phyloP scores from a whole-genome alignment of 352 stramenopile genomes.

The Phytophthora tentaculata region DNA sequence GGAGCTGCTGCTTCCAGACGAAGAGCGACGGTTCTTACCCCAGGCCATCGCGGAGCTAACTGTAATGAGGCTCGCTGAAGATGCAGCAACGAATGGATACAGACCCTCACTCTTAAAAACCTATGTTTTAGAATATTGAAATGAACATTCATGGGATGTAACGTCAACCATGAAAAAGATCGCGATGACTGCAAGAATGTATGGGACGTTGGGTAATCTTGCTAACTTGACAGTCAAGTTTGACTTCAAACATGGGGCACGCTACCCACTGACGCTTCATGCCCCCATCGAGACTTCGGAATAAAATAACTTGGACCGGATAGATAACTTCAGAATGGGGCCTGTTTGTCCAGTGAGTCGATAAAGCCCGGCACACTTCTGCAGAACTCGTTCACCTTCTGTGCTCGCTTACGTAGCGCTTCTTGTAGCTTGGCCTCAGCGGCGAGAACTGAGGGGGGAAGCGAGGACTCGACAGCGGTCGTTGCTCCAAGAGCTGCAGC shows the following conservation, averaged over 20 bases:
- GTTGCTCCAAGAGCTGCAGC: background rate
- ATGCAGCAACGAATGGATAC: background rate
- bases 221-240: background rate
- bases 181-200: slow-evolving; percentile 20
- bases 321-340: slow-evolving; percentile 25
- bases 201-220: slow-evolving; percentile 18
- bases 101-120: slow-evolving; percentile 20
- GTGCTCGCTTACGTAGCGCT: slow-evolving; percentile 33
- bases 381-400: slow-evolving; percentile 38
- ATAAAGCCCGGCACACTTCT: slow-evolving; percentile 41
- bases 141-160: slow-evolving; percentile 15
- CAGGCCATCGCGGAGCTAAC: slow-evolving; percentile 22
- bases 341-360: slow-evolving; percentile 31
- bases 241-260: slow-evolving; percentile 8
- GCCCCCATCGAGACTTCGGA: slow-evolving; percentile 3
- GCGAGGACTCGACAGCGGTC: slow-evolving; percentile 19
- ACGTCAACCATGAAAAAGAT: slow-evolving; percentile 1
- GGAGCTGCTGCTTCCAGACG: background rate
- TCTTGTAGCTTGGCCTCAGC: slow-evolving; percentile 41
- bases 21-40: slow-evolving; percentile 21
- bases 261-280: background rate
- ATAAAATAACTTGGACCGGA: slow-evolving; percentile 33
- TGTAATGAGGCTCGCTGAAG: no score
- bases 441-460: slow-evolving; percentile 30
- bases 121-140: background rate